These are phyloP conservation scores for Phytophthora sp. DNA, from an alignment of 352 stramenopile species.

Conservation along the genomic window DNA sequence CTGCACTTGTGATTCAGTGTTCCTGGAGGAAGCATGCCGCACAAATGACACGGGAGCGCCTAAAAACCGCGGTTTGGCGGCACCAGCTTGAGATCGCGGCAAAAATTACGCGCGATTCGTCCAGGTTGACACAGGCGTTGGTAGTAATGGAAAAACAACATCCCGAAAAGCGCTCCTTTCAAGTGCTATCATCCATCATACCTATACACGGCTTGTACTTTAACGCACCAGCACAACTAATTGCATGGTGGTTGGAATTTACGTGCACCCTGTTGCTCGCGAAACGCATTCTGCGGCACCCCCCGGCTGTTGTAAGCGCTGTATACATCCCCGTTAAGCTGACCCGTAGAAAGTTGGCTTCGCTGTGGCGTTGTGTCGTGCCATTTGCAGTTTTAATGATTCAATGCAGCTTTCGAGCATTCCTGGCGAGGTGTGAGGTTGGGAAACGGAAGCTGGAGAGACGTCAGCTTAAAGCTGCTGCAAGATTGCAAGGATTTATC, in stretches of 20 bases:
- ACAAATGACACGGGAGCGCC: conserved; percentile 21
- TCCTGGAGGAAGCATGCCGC: conserved; percentile 48
- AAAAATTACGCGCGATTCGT: conserved; percentile 38
- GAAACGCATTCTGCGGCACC: conserved; percentile 44
- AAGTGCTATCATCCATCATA: conserved; percentile 3
- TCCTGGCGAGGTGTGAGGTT: conserved; percentile 33
- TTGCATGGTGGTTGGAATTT: conserved; percentile 55
- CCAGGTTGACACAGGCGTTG: conserved; percentile 10
- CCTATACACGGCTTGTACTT: conserved; percentile 29
- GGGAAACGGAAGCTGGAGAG: conserved; percentile 23
- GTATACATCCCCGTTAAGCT: conserved; percentile 48
- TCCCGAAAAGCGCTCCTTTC: not conserved
- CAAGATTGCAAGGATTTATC: conserved; percentile 53
- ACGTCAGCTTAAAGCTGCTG: conserved; percentile 21
- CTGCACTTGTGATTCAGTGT: conserved; percentile 57
- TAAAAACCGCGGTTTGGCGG: conserved; percentile 36
- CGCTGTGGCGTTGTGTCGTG: conserved; percentile 34
- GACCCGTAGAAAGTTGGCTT: conserved; percentile 23
- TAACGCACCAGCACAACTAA: conserved; percentile 38
- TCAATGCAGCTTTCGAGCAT: conserved; percentile 43
- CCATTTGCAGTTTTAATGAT: conserved; percentile 30
- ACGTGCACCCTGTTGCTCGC: conserved; percentile 18
- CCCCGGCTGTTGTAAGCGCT: conserved; percentile 39
- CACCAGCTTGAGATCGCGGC: conserved; percentile 50
- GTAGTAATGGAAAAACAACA: not conserved